Conservation (phyloP, 2,329 filamentous ascomycete genomes). For the Cadophora sp. region DNA sequence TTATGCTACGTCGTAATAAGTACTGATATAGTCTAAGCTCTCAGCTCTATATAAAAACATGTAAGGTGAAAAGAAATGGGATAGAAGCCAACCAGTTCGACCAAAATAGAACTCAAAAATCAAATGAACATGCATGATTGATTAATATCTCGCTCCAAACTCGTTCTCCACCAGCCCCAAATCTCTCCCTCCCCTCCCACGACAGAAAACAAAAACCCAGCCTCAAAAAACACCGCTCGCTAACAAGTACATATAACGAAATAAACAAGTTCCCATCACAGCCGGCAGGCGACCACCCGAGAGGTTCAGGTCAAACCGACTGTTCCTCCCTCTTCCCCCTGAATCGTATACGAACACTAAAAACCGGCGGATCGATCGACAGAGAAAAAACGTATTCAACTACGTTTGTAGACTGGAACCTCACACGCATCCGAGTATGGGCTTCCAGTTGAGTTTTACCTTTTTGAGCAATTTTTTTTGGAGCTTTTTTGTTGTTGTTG, state of each 20-base stretch:
- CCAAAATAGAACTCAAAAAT: too few relatives aligned
- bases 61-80: too few relatives aligned
- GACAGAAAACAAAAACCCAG: neutral
- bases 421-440: slow-evolving; percentile 12
- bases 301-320: neutral
- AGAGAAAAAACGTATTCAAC: neutral
- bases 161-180: neutral
- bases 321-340: neutral
- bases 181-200: neutral
- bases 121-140: too few relatives aligned
- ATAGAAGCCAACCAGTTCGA: too few relatives aligned
- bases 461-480: neutral
- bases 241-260: neutral
- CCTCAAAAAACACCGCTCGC: neutral
- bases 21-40: too few relatives aligned
- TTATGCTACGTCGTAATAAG: too few relatives aligned
- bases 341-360: neutral
- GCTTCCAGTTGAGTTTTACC: slow-evolving; percentile 7
- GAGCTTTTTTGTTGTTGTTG: neutral
- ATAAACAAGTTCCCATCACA: neutral
- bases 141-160: neutral
- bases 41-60: too few relatives aligned
- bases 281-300: neutral
- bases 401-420: slow-evolving; percentile 10
- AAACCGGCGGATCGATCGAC: neutral